Conservation (phyloP, 2,329 filamentous ascomycete species). For the Incumbomyces lentus region DNA sequence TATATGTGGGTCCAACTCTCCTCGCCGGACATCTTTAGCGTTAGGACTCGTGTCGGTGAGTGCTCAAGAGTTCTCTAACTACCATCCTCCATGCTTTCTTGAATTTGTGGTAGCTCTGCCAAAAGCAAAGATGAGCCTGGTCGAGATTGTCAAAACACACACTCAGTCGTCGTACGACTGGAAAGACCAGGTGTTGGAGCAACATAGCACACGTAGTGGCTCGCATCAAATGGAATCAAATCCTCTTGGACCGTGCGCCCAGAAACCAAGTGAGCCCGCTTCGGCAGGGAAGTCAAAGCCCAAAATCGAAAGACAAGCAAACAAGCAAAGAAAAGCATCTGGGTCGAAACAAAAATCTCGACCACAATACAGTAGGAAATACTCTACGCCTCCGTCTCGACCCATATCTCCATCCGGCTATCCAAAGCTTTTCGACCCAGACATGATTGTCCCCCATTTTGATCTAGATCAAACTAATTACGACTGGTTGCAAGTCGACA, state of each 20-base stretch:
- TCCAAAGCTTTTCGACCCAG: conserved; percentile 1
- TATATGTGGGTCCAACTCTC: conserved; percentile 1
- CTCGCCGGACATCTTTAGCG: neutral
- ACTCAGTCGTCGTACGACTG: neutral
- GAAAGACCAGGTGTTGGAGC: neutral
- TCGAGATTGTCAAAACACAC: conserved; percentile 1
- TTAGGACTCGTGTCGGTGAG: neutral
- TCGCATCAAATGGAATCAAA: neutral
- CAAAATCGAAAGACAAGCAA: neutral
- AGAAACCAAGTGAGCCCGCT: neutral
- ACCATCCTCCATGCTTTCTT: no score
- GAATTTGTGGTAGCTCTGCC: no score
- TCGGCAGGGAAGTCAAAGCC: neutral
- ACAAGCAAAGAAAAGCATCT: conserved; percentile 2
- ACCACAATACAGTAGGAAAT: conserved; percentile 4
- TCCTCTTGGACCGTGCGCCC: neutral
- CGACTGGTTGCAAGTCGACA: conserved; percentile 3
- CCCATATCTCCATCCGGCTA: conserved; percentile 4
- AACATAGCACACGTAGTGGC: neutral
- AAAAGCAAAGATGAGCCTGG: neutral
- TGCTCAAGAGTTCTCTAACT: neutral
- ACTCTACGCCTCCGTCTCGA: conserved; percentile 4
- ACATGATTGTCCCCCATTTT: conserved; percentile 4
- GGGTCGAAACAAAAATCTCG: conserved; percentile 1
- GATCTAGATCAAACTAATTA: conserved; percentile 2